Evolutionary conservation across 2,329 filamentous ascomycete genomes (phyloP).

Genomic region (Esteya vermicola): DNA sequence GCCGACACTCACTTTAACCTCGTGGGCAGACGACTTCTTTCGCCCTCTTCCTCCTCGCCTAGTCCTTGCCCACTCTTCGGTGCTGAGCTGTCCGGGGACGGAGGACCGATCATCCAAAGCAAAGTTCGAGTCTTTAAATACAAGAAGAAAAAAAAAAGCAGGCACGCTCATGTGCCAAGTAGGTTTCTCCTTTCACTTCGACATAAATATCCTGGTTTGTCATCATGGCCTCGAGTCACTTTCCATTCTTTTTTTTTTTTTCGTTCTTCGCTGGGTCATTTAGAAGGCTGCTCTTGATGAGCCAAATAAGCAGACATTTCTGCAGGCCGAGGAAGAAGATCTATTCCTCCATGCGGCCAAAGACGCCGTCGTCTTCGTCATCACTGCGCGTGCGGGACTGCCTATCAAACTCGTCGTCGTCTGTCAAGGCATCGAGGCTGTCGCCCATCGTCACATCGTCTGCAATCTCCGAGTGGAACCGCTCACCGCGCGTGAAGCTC

Average conservation of each 20-base stretch:
- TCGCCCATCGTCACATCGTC: constrained; percentile 56
- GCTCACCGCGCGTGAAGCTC: constrained; percentile 49
- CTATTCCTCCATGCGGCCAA: constrained; percentile 91
- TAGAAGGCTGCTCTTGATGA: too few relatives aligned
- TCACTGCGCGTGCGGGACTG: constrained; percentile 54
- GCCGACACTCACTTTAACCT: constrained; percentile 58
- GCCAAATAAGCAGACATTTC: too few relatives aligned
- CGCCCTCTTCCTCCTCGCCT: constrained; percentile 20
- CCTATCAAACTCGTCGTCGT: constrained; percentile 53
- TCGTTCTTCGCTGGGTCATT: background rate
- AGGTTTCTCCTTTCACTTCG: too few relatives aligned
- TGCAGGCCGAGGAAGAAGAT: too few relatives aligned
- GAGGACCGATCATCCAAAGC: constrained; percentile 32
- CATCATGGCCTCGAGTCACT: background rate
- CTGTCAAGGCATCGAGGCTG: constrained; percentile 45
- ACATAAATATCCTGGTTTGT: constrained; percentile 2
- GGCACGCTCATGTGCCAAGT: constrained; percentile 17
- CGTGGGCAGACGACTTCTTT: constrained; percentile 30
- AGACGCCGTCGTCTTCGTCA: constrained; percentile 90
- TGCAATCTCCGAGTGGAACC: constrained; percentile 8
- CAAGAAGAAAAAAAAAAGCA: constrained; percentile 23
- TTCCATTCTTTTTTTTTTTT: background rate
- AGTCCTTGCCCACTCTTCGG: constrained; percentile 44
- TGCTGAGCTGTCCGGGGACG: constrained; percentile 48
- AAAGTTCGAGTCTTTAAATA: constrained; percentile 1